Base-by-base conservation (phyloP, 495 filamentous ascomycete genomes). In the Xylaria telfairii region DNA sequence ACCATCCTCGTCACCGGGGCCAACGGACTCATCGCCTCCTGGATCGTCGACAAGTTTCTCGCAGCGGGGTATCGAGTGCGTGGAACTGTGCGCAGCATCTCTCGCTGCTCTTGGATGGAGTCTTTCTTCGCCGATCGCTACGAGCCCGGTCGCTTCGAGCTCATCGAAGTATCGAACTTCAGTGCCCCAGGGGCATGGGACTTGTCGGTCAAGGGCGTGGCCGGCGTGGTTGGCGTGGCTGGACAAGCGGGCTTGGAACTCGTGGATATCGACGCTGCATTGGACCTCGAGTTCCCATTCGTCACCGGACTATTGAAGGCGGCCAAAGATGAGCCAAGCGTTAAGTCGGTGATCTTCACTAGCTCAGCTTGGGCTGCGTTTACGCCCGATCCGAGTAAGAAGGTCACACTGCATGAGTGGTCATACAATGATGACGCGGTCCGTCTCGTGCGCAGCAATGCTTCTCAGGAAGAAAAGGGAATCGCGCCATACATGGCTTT, bases 21-120 rank as follows among this genome's bases (percentile, higher is more conserved):
- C 28, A 90, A 86, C 72, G 87, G 88, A 60, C 87, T 81, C 69
- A 86, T 90, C 67, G 88, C 75, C 24, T 85, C 83, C 37, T 84
- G 90, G 66, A 74, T 85, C 24, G 81, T 80, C 61, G 78, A 88
- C 73, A 72, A 84, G 37, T 75, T 89, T 13, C 81, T 90, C 8
- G 68, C 75, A 15, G 76, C 82, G 3, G 86, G 86, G 42, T 89
- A 86, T 70, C 73, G 71, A 19, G 86, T 90, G 24, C 80, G 85
- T 21, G 87, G 88, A 26, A 87, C 87, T 1, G 81, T 84, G 8
- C 84, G 88, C 26, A 71, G 76, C 19, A 67, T 69, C 17, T 68
- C 72, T 39, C 86, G 86, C 49, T 77, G 72, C 19, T 66, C 67
- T 28, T 85, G 84, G 82, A 60, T 89, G 19, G 74, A 77, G 28